Percentiles rank a stretch among this genome's conserved stretches.
phyloP scores from a whole-genome alignment of 208 protist genomes.

The Crithidia acanthocephali region DNA sequence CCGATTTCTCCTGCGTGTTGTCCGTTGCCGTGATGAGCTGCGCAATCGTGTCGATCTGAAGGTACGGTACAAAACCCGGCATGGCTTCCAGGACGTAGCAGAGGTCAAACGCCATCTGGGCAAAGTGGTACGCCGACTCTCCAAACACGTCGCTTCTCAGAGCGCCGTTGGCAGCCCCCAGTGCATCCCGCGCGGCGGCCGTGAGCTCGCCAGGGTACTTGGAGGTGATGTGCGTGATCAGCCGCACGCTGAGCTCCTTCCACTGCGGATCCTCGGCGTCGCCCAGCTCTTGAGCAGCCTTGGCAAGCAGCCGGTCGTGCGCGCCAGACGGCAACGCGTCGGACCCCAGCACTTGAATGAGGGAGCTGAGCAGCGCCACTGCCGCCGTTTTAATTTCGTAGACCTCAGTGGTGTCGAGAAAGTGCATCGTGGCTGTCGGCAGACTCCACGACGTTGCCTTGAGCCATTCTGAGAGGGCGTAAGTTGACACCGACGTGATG shows the following conservation, averaged over 20 bases:
- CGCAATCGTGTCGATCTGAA: slow-evolving; percentile 52
- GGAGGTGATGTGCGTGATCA: slow-evolving; percentile 25
- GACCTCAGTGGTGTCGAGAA: slow-evolving; percentile 40
- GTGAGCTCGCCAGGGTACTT: slow-evolving; percentile 24
- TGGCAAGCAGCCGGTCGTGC: slow-evolving; percentile 43
- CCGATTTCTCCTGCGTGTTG: slow-evolving; percentile 74
- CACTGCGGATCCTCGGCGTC: slow-evolving; percentile 55
- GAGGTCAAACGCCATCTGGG: slow-evolving; percentile 72
- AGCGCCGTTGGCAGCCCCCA: slow-evolving; percentile 49
- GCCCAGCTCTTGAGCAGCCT: slow-evolving; percentile 29
- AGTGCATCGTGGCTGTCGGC: slow-evolving; percentile 41
- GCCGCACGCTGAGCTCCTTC: slow-evolving; percentile 40
- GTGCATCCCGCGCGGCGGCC: slow-evolving; percentile 23
- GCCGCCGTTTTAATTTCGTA: slow-evolving; percentile 43
- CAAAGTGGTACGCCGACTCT: slow-evolving; percentile 65
- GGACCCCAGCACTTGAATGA: slow-evolving; percentile 49
- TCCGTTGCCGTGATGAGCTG: slow-evolving; percentile 63
- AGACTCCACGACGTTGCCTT: slow-evolving; percentile 45
- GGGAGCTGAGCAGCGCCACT: slow-evolving; percentile 44
- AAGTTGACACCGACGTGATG: slow-evolving; percentile 52
- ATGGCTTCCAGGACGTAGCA: slow-evolving; percentile 44
- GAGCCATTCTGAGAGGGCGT: slow-evolving; percentile 49
- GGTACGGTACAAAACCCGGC: slow-evolving; percentile 39
- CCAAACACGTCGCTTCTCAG: slow-evolving; percentile 78
- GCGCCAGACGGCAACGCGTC: slow-evolving; percentile 46